Evolutionary conservation across 192 early-diverging fungal species (phyloP), one percentile per base, ranked within the genome.

Genomic region (Backusella westeae): DNA sequence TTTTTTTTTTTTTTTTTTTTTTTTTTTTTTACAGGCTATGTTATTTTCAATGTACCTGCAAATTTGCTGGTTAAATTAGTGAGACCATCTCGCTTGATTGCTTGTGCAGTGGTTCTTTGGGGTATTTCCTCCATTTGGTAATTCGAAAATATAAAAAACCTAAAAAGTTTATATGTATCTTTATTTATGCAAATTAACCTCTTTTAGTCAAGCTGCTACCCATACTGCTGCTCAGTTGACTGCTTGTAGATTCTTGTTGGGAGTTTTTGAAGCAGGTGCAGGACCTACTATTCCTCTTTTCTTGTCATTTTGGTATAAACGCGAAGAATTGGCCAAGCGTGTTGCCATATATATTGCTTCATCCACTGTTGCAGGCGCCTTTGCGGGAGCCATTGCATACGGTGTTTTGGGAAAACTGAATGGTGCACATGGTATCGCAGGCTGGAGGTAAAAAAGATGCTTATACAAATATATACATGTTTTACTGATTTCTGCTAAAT

Each of bases 381-480:
- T 93, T 72, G 91, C 91, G 36, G 93, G 91, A 21, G 85, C 92
- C 1, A 82, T 93, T 49, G 93, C 90, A 3, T 92, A 92, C 68
- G 92, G 86, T 32, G 85, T 93, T 32, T 72, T 85, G 0, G 83
- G 77, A 0, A 85, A 29, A 44, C 38, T 91, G 19, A 74, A 87
- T 52, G 85, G 89, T 6, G 73, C 77, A 46, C 82, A 84, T 56
- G 83, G 77, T 26, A 77, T 92, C 23, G 84, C 87, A 26, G 86
- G 88, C 1, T 94, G 93, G 93, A 84, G 75, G 73, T 67, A 65
- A 19, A 85, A 39, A 39, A 39, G 10, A 39, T 32, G 29, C 93
- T 44, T 44, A 15, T 44, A 44, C 15, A 0, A 9, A 29, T 9
- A 34, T 32, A 34, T 42, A 77, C 23, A 32, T 2, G 6, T 39